These are phyloP conservation scores for Fomes fomentarius DNA, from an alignment of 1,284 basidiomycete genomes.

Conservation along the genomic window DNA sequence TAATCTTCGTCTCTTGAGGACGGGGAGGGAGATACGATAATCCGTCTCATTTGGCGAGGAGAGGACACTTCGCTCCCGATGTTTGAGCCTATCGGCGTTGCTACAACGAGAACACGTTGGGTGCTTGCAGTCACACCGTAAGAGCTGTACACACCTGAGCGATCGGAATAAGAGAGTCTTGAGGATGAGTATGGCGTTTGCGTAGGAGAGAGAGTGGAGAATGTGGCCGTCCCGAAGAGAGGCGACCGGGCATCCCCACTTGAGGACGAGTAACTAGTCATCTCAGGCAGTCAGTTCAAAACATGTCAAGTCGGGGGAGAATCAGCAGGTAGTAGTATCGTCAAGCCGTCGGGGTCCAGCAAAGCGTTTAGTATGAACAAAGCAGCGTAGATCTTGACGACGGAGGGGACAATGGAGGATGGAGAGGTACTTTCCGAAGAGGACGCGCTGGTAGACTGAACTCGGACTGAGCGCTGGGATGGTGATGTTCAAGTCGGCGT, in stretches of 20 bases:
- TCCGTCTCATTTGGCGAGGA: conserved; percentile 42
- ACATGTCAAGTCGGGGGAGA: conserved; percentile 10
- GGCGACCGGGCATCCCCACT: conserved; percentile 47
- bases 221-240: conserved; percentile 53
- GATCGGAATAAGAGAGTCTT: conserved; percentile 40
- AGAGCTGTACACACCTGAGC: conserved; percentile 12
- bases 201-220: conserved; percentile 47
- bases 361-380: background rate
- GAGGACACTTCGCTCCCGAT: conserved; percentile 44
- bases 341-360: too few relatives aligned
- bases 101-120: conserved; percentile 21
- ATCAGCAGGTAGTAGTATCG: background rate
- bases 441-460: conserved; percentile 2
- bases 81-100: conserved; percentile 38
- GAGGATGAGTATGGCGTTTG: conserved; percentile 48
- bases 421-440: conserved; percentile 3
- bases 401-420: conserved; percentile 4
- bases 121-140: background rate
- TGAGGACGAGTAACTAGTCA: conserved; percentile 32
- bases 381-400: background rate
- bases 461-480: conserved; percentile 10
- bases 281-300: conserved; percentile 13
- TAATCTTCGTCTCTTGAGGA: conserved; percentile 33
- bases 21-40: conserved; percentile 43
- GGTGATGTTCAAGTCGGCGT: conserved; percentile 20